These are phyloP conservation scores for Thuidium tamariscinum DNA, from an alignment of 225 moss, liverwort and hornwort genomes.

Conservation along the genomic window DNA sequence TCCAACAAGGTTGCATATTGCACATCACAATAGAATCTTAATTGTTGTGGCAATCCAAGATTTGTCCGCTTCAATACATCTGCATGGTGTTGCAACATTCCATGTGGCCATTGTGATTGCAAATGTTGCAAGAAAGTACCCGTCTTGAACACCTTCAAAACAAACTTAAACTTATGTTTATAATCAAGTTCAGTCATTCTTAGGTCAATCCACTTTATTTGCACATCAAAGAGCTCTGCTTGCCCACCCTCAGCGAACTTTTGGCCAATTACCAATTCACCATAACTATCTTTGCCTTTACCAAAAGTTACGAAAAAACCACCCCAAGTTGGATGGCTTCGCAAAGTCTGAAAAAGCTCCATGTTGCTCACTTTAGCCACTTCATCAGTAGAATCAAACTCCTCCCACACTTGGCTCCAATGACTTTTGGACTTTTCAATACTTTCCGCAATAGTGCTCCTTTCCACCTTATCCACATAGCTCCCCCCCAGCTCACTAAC, in stretches of 20 bases:
- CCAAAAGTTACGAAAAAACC: not conserved
- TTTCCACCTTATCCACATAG: too few species aligned
- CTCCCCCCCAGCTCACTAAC: too few species aligned
- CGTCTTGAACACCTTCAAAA: not conserved
- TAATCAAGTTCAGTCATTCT: accelerated
- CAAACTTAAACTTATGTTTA: accelerated
- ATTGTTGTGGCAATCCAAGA: accelerated
- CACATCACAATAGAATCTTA: not conserved
- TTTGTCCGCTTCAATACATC: accelerated
- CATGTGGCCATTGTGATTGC: not conserved
- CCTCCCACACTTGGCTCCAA: not conserved
- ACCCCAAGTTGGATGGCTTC: not conserved
- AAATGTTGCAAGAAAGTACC: not conserved
- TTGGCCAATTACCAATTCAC: not conserved
- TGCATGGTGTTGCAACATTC: not conserved
- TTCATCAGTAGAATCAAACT: not conserved
- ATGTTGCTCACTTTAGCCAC: not conserved
- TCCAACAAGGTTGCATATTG: not conserved
- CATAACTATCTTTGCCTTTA: accelerated
- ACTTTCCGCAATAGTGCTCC: not conserved
- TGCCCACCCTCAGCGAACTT: not conserved
- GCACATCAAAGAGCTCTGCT: not conserved
- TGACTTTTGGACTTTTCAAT: not conserved
- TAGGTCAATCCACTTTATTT: accelerated
- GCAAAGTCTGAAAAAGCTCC: not conserved